phyloP scores from a whole-genome alignment of 768 basidiomycete species.

The Kwoniella europaea region DNA sequence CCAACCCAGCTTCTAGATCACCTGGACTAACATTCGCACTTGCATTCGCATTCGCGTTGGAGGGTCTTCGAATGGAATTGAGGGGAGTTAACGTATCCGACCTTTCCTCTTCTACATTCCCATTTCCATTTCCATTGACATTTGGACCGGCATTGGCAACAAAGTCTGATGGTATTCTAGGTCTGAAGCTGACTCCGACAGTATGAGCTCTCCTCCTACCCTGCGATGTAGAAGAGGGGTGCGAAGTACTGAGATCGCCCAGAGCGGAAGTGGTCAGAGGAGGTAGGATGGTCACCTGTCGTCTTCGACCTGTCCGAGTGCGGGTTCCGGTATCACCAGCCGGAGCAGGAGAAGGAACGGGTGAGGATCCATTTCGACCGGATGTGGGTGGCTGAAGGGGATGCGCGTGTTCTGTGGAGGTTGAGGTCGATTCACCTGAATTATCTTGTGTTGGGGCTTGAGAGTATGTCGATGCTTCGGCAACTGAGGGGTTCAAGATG shows the following conservation, averaged over 20 bases:
- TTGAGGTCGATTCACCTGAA: neutral
- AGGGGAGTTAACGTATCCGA: slow-evolving; percentile 11
- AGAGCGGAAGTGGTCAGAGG: slow-evolving; percentile 16
- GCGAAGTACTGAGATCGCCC: slow-evolving; percentile 6
- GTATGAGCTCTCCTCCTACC: slow-evolving; percentile 23
- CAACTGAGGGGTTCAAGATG: neutral
- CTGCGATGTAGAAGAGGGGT: neutral
- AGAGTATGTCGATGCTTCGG: neutral
- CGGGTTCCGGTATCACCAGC: neutral
- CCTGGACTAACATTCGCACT: slow-evolving; percentile 1
- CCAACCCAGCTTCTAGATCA: slow-evolving; percentile 21
- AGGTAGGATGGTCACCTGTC: slow-evolving; percentile 16
- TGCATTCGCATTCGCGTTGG: neutral
- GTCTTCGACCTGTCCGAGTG: slow-evolving; percentile 1
- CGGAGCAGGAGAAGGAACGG: neutral
- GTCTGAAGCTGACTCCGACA: slow-evolving; percentile 14
- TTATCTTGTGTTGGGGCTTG: neutral
- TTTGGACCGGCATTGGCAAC: neutral
- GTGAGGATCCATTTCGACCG: neutral
- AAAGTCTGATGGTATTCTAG: slow-evolving; percentile 9
- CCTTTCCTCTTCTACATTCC: neutral
- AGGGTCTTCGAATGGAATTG: neutral
- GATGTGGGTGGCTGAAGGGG: neutral
- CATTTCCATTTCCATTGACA: neutral
- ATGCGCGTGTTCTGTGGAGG: neutral